A percentile compares a stretch with the other conserved stretches of the same genome.
Evolutionary conservation across 257 asterid genomes (phyloP).

Genomic region (Nemophila menziesii): DNA sequence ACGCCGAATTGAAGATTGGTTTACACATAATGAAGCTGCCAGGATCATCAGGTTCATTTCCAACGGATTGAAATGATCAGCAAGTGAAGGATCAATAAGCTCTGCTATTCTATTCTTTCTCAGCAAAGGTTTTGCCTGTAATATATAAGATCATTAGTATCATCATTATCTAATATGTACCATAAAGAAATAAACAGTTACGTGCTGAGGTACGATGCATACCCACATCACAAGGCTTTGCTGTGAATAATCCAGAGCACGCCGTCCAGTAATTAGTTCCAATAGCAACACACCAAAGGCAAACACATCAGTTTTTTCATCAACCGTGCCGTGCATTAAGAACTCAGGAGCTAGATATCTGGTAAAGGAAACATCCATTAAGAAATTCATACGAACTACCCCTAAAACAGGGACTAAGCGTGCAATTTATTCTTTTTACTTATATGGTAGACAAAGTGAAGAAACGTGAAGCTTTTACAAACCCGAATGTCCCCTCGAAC

Average conservation of each 20-base stretch:
- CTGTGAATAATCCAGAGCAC: conserved; percentile 84
- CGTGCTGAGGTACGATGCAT: conserved; percentile 13
- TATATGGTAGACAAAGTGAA: neutral
- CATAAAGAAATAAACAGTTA: neutral
- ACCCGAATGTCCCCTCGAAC: conserved; percentile 41
- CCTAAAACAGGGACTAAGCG: too few species aligned
- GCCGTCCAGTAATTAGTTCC: conserved; percentile 88
- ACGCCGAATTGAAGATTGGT: conserved; percentile 62
- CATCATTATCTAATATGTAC: neutral
- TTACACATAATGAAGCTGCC: conserved; percentile 77
- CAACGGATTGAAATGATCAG: conserved; percentile 32
- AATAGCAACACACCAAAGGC: conserved; percentile 78
- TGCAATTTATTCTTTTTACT: too few species aligned
- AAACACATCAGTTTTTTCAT: conserved; percentile 78
- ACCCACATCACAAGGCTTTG: conserved; percentile 98
- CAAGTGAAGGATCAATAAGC: conserved; percentile 69
- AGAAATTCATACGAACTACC: neutral
- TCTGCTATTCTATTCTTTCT: conserved; percentile 72
- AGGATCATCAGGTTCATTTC: conserved; percentile 73
- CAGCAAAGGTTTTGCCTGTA: conserved; percentile 76
- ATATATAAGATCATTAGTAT: conserved; percentile 1
- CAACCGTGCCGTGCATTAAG: conserved; percentile 92
- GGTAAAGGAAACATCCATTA: conserved; percentile 8
- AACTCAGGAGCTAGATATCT: conserved; percentile 92
- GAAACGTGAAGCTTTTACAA: conserved; percentile 2